Percentiles rank a stretch among this genome's conserved stretches.
Conservation (phyloP, 2,329 filamentous ascomycete genomes). For the Cladosporium sp. region DNA sequence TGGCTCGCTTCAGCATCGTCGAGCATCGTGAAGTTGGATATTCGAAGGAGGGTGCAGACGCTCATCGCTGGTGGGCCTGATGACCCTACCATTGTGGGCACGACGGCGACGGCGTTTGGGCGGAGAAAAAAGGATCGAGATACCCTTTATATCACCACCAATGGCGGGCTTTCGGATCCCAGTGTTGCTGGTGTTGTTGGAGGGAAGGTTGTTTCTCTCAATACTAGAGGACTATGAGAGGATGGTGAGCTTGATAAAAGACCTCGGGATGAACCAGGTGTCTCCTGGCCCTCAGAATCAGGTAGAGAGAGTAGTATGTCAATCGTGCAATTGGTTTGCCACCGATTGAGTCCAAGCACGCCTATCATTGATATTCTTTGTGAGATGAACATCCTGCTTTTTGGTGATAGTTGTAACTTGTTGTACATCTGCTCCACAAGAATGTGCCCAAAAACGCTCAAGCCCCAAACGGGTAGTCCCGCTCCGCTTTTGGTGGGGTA, state of each 20-base stretch:
- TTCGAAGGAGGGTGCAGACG: constrained; percentile 5
- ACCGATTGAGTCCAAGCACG: too few relatives aligned
- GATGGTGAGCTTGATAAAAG: too few relatives aligned
- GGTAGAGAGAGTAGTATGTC: too few relatives aligned
- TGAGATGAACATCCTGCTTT: too few relatives aligned
- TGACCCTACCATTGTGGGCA: constrained; percentile 14
- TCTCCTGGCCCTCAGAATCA: too few relatives aligned
- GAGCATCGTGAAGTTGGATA: constrained; percentile 16
- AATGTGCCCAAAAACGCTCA: too few relatives aligned
- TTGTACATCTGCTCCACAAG: too few relatives aligned
- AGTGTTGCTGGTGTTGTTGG: constrained; percentile 1
- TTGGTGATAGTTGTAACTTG: too few relatives aligned
- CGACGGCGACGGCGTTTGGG: constrained; percentile 17
- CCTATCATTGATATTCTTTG: too few relatives aligned
- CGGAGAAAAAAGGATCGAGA: constrained; percentile 8
- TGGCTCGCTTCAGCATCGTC: constrained; percentile 17
- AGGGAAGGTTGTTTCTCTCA: constrained; percentile 7
- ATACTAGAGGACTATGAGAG: constrained; percentile 1
- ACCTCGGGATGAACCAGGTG: too few relatives aligned
- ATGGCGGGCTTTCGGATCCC: constrained; percentile 16
- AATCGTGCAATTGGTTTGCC: too few relatives aligned
- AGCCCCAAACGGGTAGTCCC: too few relatives aligned
- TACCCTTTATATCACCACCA: constrained; percentile 17
- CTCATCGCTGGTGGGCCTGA: constrained; percentile 15
- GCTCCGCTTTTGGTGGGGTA: neutral